phyloP scores from a whole-genome alignment of 2,329 filamentous ascomycete genomes.

The Cadophora sp. region DNA sequence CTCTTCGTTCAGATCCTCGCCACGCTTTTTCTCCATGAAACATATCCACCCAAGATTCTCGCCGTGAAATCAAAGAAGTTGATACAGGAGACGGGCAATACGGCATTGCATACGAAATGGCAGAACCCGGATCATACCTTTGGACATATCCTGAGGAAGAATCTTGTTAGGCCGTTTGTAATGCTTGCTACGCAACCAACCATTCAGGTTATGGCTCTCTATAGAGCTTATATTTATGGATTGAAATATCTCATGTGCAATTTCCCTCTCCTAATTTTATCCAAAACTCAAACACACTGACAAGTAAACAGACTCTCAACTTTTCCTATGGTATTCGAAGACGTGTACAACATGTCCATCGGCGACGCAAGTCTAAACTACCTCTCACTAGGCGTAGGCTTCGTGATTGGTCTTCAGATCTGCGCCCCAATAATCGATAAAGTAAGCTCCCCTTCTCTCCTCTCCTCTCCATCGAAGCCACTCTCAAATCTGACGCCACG shows the following conservation, averaged over 20 bases:
- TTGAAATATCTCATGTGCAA: slow-evolving; percentile 55
- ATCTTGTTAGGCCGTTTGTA: slow-evolving; percentile 54
- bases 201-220: slow-evolving; percentile 57
- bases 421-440: slow-evolving; percentile 40
- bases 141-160: slow-evolving; percentile 47
- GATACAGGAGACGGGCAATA: slow-evolving; percentile 57
- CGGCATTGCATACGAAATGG: slow-evolving; percentile 54
- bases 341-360: slow-evolving; percentile 59
- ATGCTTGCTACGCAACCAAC: slow-evolving; percentile 59
- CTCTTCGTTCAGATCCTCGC: slow-evolving; percentile 51
- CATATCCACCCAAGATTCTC: slow-evolving; percentile 55
- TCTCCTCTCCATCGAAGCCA: slow-evolving; percentile 57
- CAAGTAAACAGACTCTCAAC: slow-evolving; percentile 53
- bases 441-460: slow-evolving; percentile 48
- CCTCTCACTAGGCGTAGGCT: slow-evolving; percentile 55
- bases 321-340: slow-evolving; percentile 63
- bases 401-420: slow-evolving; percentile 46
- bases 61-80: slow-evolving; percentile 51
- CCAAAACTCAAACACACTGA: neutral
- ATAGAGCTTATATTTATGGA: slow-evolving; percentile 58
- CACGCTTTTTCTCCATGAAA: slow-evolving; percentile 52
- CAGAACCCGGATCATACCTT: slow-evolving; percentile 50
- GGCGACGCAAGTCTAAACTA: slow-evolving; percentile 63
- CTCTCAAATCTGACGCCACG: slow-evolving; percentile 57
- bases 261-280: neutral